phyloP scores from a whole-genome alignment of 2,329 filamentous ascomycete genomes.

The Lecanicillium sp. region DNA sequence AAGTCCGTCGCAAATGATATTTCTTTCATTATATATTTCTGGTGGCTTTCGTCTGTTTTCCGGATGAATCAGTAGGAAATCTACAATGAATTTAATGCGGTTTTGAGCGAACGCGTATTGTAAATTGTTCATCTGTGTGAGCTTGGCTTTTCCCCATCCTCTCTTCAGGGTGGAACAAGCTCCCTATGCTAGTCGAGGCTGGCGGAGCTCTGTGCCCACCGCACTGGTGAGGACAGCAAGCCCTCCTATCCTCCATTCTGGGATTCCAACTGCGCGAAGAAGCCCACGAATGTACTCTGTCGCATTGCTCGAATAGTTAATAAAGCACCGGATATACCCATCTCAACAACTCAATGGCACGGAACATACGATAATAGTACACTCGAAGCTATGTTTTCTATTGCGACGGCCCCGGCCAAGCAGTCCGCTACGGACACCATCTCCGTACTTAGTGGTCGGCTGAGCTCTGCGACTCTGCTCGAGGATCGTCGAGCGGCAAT shows the following conservation, averaged over 20 bases:
- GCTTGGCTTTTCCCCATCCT: background rate
- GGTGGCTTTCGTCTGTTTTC: no score
- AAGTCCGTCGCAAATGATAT: no score
- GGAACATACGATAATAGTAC: background rate
- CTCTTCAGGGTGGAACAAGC: background rate
- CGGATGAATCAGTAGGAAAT: no score
- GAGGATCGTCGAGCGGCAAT: conserved; percentile 94
- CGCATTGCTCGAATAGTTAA: background rate
- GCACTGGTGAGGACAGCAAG: conserved; percentile 3
- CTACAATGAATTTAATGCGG: no score
- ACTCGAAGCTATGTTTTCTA: conserved; percentile 50
- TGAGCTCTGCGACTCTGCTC: conserved; percentile 82
- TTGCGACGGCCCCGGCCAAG: conserved; percentile 74
- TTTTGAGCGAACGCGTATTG: no score
- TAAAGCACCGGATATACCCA: background rate
- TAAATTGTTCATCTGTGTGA: background rate
- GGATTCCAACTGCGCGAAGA: background rate
- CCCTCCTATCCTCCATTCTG: background rate
- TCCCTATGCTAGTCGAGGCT: background rate
- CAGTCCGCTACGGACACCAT: conserved; percentile 96
- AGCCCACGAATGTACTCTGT: background rate
- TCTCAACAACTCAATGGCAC: conserved; percentile 8
- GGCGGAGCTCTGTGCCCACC: background rate
- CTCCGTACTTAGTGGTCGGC: conserved; percentile 76
- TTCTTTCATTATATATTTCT: no score